phyloP scores from a whole-genome alignment of 2,329 filamentous ascomycete species.

The Neonectria punicea region DNA sequence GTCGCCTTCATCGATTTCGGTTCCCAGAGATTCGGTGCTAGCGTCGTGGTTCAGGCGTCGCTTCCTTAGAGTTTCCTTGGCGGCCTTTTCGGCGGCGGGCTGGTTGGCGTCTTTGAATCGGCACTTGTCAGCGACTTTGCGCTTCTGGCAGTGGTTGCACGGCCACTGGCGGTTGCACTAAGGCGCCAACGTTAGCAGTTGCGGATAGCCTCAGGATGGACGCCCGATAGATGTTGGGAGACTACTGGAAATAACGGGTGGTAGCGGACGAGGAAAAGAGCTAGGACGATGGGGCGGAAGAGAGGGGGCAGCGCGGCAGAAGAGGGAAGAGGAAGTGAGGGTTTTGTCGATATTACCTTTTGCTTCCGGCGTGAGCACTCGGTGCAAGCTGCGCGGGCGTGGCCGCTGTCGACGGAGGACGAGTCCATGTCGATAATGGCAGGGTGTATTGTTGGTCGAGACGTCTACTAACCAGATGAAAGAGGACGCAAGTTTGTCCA shows the following conservation, averaged over 20 bases:
- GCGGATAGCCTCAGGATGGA: background rate
- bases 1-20: conserved; percentile 40
- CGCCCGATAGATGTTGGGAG: background rate
- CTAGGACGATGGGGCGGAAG: background rate
- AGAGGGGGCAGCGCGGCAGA: background rate
- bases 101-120: conserved; percentile 44
- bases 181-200: background rate
- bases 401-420: conserved; percentile 26
- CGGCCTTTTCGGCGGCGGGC: conserved; percentile 36
- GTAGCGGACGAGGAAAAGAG: background rate
- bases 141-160: conserved; percentile 53
- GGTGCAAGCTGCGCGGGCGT: conserved; percentile 52
- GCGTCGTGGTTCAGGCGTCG: conserved; percentile 35
- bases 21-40: conserved; percentile 28
- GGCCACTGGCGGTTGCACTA: conserved; percentile 55
- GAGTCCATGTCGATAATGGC: conserved; percentile 26
- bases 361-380: conserved; percentile 56
- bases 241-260: conserved; percentile 21
- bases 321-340: background rate
- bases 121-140: conserved; percentile 52
- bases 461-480: background rate
- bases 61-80: conserved; percentile 37
- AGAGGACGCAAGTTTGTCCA: background rate
- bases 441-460: background rate
- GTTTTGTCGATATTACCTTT: conserved; percentile 42